A percentile compares a stretch with the other conserved stretches of the same genome.
phyloP scores from a whole-genome alignment of 169 alveolate genomes.

The Haemoproteus tartakovskyi region DNA sequence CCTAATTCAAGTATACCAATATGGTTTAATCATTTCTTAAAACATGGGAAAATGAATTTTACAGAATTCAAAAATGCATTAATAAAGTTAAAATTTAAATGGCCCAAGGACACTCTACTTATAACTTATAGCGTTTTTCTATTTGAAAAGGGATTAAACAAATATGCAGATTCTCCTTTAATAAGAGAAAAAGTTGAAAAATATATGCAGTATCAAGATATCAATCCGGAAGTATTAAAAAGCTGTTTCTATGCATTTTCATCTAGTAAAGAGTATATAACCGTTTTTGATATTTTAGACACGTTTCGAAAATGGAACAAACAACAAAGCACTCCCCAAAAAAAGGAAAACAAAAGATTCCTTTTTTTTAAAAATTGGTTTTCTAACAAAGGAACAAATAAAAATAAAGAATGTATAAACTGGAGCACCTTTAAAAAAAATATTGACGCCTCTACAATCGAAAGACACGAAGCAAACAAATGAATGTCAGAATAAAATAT shows the following conservation, averaged over 20 bases:
- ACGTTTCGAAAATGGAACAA: constrained; percentile 37
- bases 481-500: too few relatives aligned
- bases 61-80: constrained; percentile 26
- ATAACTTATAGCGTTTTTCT: constrained; percentile 49
- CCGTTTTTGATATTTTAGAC: constrained; percentile 49
- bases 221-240: constrained; percentile 37
- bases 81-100: constrained; percentile 30
- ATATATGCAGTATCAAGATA: constrained; percentile 31
- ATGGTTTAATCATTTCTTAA: constrained; percentile 49
- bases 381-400: constrained; percentile 8
- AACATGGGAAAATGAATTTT: constrained; percentile 59
- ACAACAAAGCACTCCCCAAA: constrained; percentile 2
- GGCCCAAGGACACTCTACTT: constrained; percentile 59
- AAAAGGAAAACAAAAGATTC: neutral
- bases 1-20: neutral
- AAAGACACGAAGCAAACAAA: constrained; percentile 16
- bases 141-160: constrained; percentile 55
- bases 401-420: constrained; percentile 3
- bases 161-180: constrained; percentile 45
- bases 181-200: constrained; percentile 50
- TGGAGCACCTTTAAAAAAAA: constrained; percentile 56
- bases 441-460: constrained; percentile 29
- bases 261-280: constrained; percentile 32
- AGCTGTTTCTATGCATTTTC: constrained; percentile 46
- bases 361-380: neutral